A percentile compares a stretch with the other conserved stretches of the same genome.
Conservation (phyloP, 2,329 filamentous ascomycete genomes). For the Magnaporthiopsis incrustans region DNA sequence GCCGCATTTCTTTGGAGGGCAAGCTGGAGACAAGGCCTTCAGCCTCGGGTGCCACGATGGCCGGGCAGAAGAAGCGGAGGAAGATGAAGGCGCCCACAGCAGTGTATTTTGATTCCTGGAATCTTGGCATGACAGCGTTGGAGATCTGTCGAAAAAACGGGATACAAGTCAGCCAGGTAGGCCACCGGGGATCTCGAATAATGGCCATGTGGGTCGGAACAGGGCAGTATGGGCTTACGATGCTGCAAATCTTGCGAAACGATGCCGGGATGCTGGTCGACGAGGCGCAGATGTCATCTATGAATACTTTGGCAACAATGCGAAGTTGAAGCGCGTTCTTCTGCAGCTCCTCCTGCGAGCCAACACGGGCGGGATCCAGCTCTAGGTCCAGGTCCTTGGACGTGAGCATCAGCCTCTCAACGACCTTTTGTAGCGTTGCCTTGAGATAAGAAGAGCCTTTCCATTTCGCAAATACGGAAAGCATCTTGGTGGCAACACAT, state of each 20-base stretch:
- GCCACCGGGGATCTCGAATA: too few species aligned
- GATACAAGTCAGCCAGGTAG: background rate
- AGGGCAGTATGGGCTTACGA: conserved; percentile 33
- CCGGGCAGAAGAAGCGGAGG: conserved; percentile 63
- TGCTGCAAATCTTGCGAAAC: conserved; percentile 60
- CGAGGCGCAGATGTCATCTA: conserved; percentile 61
- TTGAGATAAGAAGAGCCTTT: conserved; percentile 58
- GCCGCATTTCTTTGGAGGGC: conserved; percentile 61
- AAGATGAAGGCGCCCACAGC: conserved; percentile 66
- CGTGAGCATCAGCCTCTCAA: conserved; percentile 58
- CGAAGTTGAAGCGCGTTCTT: conserved; percentile 59
- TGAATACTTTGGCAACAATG: conserved; percentile 62
- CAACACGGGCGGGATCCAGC: conserved; percentile 54
- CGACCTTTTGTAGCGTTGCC: conserved; percentile 56
- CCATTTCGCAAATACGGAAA: conserved; percentile 65
- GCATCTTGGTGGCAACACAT: conserved; percentile 65
- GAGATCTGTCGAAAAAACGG: conserved; percentile 38
- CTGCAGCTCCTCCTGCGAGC: conserved; percentile 52
- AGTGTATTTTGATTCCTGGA: conserved; percentile 63
- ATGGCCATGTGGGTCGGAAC: background rate
- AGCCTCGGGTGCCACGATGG: conserved; percentile 61
- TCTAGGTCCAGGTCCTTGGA: conserved; percentile 62
- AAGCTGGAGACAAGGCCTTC: conserved; percentile 54
- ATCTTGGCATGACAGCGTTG: conserved; percentile 52
- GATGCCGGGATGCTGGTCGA: conserved; percentile 51